Conservation (phyloP, 352 stramenopile genomes). For the Phytophthora boehmeriae region DNA sequence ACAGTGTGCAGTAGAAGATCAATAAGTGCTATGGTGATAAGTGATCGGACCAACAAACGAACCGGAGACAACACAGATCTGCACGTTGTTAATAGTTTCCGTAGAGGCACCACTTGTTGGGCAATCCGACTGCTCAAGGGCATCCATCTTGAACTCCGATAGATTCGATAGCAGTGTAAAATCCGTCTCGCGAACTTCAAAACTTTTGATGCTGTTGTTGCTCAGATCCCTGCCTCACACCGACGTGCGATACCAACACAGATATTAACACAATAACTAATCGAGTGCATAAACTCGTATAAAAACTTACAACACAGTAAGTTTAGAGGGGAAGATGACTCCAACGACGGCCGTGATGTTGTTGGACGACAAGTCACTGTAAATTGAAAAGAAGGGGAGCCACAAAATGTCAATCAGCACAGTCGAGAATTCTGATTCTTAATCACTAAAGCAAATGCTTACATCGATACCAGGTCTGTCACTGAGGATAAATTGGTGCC, state of each 20-base stretch:
- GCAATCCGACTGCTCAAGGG: conserved; percentile 26
- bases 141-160: conserved; percentile 34
- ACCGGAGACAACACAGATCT: conserved; percentile 45
- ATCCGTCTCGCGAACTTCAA: conserved; percentile 36
- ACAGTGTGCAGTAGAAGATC: no score
- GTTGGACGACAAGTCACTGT: conserved; percentile 39
- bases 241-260: not conserved
- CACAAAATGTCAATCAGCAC: not conserved
- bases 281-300: no score
- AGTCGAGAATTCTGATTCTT: no score
- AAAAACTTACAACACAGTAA: conserved; percentile 31
- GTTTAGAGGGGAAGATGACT: conserved; percentile 35
- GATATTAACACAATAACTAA: no score
- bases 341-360: conserved; percentile 31
- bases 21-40: not conserved
- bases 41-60: not conserved
- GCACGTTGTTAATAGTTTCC: conserved; percentile 26
- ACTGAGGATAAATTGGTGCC: conserved; percentile 29
- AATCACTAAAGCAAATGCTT: conserved; percentile 2
- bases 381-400: not conserved
- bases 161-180: conserved; percentile 24
- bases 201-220: conserved; percentile 37
- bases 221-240: conserved; percentile 34
- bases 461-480: conserved; percentile 35
- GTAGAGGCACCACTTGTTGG: conserved; percentile 28